Evolutionary conservation across 805 yeast species (phyloP).

Genomic region (Candida pseudofarinosa): DNA sequence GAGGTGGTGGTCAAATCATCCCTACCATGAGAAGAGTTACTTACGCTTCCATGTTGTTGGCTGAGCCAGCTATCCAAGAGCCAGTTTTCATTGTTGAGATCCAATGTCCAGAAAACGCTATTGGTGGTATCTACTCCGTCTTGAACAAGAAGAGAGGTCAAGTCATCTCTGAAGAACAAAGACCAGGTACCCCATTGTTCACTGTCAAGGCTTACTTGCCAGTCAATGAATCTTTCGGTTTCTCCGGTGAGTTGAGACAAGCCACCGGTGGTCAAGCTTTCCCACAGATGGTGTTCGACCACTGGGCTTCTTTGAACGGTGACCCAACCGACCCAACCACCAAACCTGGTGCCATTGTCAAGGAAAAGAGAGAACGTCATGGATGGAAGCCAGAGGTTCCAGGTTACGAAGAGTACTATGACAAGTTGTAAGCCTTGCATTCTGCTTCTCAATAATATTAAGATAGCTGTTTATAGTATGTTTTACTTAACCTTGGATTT

Average conservation of each 20-base stretch:
- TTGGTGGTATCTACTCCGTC: slow-evolving; percentile 99
- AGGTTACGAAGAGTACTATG: slow-evolving; percentile 99
- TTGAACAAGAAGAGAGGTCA: slow-evolving; percentile 99
- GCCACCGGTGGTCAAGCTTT: slow-evolving; percentile 99
- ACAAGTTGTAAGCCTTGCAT: slow-evolving; percentile 58
- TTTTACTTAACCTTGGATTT: slow-evolving; percentile 5
- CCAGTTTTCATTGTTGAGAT: slow-evolving; percentile 99
- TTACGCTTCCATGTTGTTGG: slow-evolving; percentile 95
- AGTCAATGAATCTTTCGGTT: slow-evolving; percentile 99
- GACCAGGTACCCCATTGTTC: slow-evolving; percentile 99
- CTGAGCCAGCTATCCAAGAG: slow-evolving; percentile 98
- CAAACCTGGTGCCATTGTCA: slow-evolving; percentile 59
- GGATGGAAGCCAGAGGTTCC: slow-evolving; percentile 97
- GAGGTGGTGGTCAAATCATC: slow-evolving; percentile 99
- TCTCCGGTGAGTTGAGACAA: slow-evolving; percentile 98
- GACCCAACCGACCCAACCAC: slow-evolving; percentile 85
- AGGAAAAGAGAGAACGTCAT: slow-evolving; percentile 80
- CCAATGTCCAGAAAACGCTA: slow-evolving; percentile 98
- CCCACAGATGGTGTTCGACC: slow-evolving; percentile 99
- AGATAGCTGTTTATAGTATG: slow-evolving; percentile 3
- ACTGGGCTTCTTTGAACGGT: slow-evolving; percentile 89
- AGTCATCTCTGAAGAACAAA: slow-evolving; percentile 98
- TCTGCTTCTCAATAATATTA: slow-evolving; percentile 1
- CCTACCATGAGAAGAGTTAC: slow-evolving; percentile 99
- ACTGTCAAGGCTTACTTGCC: slow-evolving; percentile 99